A percentile compares a stretch with the other conserved stretches of the same genome.
phyloP scores from a whole-genome alignment of 2,329 filamentous ascomycete genomes.

The Ophiostoma quercus region DNA sequence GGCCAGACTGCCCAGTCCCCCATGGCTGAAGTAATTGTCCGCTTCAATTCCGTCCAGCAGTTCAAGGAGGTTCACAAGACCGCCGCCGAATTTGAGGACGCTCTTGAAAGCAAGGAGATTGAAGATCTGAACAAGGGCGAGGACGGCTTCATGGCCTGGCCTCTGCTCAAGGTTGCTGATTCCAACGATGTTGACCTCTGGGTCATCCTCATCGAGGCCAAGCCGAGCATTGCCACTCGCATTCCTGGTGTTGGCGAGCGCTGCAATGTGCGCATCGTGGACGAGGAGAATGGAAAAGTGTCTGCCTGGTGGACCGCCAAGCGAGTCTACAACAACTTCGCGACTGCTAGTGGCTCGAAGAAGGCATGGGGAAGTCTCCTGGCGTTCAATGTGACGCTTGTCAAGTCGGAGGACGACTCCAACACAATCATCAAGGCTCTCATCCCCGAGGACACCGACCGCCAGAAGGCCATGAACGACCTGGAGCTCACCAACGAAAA shows the following conservation, averaged over 20 bases:
- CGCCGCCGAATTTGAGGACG: slow-evolving; percentile 25
- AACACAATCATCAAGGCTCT: slow-evolving; percentile 18
- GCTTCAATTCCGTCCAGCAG: slow-evolving; percentile 24
- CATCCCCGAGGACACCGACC: slow-evolving; percentile 16
- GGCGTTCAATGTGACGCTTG: slow-evolving; percentile 25
- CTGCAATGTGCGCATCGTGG: slow-evolving; percentile 22
- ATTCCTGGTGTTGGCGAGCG: slow-evolving; percentile 26
- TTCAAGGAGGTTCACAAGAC: slow-evolving; percentile 24
- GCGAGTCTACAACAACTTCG: slow-evolving; percentile 26
- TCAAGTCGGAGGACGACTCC: slow-evolving; percentile 12
- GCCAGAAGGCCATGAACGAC: neutral
- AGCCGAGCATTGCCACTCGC: neutral
- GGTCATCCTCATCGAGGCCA: slow-evolving; percentile 25
- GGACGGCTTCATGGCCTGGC: slow-evolving; percentile 24
- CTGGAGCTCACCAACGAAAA: slow-evolving; percentile 22
- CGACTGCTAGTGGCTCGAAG: neutral
- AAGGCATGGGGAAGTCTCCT: slow-evolving; percentile 21
- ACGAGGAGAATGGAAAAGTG: neutral
- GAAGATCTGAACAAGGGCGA: slow-evolving; percentile 36
- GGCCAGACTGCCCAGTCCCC: neutral
- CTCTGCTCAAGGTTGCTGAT: slow-evolving; percentile 19
- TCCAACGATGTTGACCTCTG: slow-evolving; percentile 23
- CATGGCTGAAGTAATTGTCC: slow-evolving; percentile 7
- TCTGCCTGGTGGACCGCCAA: slow-evolving; percentile 25
- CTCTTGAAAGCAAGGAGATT: slow-evolving; percentile 30